Base-by-base conservation (phyloP, 345 rosid genomes). In the Cardamine resedifolia region DNA sequence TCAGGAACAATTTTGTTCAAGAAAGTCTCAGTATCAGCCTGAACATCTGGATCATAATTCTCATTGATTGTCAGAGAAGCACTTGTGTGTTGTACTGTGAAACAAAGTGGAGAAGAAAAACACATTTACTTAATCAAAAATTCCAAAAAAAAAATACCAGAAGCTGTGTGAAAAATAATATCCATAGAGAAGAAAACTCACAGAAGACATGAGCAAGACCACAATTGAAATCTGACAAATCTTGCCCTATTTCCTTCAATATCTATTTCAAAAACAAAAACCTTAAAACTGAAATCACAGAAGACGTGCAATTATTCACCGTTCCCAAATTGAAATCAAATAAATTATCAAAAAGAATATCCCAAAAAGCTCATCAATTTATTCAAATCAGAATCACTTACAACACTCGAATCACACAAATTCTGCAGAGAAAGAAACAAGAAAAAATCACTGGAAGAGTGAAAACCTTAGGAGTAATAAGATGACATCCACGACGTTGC, bases 1-100 rank as follows among this genome's bases (percentile, higher is more conserved):
- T 94, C 97, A 2, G 98, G 98, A 62, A 94, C 92, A 76, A 94
- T 85, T 68, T 75, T 82, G 83, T 89, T 91, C 80, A 94, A 91
- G 83, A 94, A 94, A 14, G 95, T 94, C 84, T 91, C 97, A 8
- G 90, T 94, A 82, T 94, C 98, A 48, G 82, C 90, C 38, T 92
- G 86, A 74, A 94, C 97, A 83, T 91, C 97, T 38, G 97, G 84
- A 72, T 94, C 98, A 61, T 88, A 94, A 65, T 94, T 91, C 88
- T 91, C 98, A 57, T 94, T 94, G 84, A 94, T 89, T 3, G 97
- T 94, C 58, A 94, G 87, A 50, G 98, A 94, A 70, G 96, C 98
- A 65, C 98, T 94, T 19, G 95, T 89, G 77, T 94, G 98, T 45
- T 91, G 98, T 78, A 94, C 96, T 91, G 56, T 1, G 4, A 67